These are phyloP conservation scores for Kwoniella heveanensis DNA, from an alignment of 768 basidiomycete species.

Conservation along the genomic window DNA sequence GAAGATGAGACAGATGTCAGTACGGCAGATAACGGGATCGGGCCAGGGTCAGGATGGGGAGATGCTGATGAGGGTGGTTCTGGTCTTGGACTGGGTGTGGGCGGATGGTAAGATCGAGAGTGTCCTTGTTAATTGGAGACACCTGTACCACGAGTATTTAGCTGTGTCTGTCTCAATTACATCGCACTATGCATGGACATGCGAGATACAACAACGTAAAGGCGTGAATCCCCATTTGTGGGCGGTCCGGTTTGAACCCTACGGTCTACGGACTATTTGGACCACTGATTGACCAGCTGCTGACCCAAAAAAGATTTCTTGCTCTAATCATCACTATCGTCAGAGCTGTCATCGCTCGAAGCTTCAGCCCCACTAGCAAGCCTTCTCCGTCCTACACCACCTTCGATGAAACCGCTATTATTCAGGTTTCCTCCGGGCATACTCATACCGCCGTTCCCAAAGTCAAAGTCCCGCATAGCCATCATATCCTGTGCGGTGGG, in stretches of 20 bases:
- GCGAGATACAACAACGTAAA: conserved; percentile 4
- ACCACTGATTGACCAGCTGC: too few species aligned
- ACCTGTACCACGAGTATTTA: too few species aligned
- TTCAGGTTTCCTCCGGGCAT: not conserved
- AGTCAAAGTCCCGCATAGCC: conserved; percentile 1
- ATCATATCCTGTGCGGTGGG: not conserved
- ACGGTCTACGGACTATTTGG: too few species aligned
- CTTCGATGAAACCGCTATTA: conserved; percentile 28
- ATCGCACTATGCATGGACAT: too few species aligned
- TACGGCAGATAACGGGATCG: not conserved
- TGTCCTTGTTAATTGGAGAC: too few species aligned
- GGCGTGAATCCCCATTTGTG: not conserved
- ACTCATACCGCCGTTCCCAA: conserved; percentile 6
- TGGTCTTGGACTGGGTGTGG: conserved; percentile 40
- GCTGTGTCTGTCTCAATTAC: conserved; percentile 1
- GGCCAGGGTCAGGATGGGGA: not conserved
- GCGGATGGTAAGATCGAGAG: conserved; percentile 35
- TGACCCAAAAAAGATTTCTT: too few species aligned
- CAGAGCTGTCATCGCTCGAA: conserved; percentile 33
- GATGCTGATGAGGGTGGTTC: conserved; percentile 15
- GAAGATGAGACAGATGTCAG: conserved; percentile 2
- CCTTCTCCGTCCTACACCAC: conserved; percentile 39
- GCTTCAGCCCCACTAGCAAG: conserved; percentile 31
- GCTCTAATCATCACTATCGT: conserved; percentile 43
- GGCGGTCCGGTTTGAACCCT: too few species aligned